Base-by-base conservation (phyloP, 306 rosid genomes). In the Cucumis hystrix region DNA sequence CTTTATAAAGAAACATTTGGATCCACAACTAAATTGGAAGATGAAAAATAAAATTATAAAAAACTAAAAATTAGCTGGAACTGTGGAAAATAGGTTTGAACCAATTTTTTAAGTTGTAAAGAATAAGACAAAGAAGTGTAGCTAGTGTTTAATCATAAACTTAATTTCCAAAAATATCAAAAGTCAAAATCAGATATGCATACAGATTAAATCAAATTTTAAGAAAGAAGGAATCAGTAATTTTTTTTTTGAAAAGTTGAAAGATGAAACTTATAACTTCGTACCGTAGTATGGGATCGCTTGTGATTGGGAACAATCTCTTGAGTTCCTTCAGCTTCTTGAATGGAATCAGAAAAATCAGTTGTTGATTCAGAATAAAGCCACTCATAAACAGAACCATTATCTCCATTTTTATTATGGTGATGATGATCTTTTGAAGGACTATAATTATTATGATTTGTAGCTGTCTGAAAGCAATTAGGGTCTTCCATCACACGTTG, bases 351-450 rank as follows among this genome's bases (percentile, higher is more conserved):
- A 78, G 79, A 75, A 74, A 78, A 78, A 17, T 23, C 78, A 58
- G 16, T 25, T 3, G 83, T 79, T 28, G 86, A 57, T 62, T 88
- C 88, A 5, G 91, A 80, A 65, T 89, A 89, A 16, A 88, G 60
- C 96, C 97, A 89, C 12, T 86, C 90, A 71, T 75, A 86, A 8
- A 87, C 78, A 73, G 80, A 82, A 17, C 81, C 63, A 45, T 16
- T 16, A 52, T 80, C 90, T 20, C 49, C 71, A 25, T 30, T 47
- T 21, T 76, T 80, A 58, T 62, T 85, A 40, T 87, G 52, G 6
- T 33, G 52, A 8, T 33, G 52, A 8, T 52, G 57, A 52, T 52
- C 87, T 78, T 84, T 82, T 25, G 62, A 6, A 10, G 83, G 68
- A 55, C 39, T 83, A 77, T 79, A 83, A 79, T 77, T 79, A 13